Evolutionary conservation across 1,284 basidiomycete species (phyloP).

Genomic region (Cryptococcus sp.): DNA sequence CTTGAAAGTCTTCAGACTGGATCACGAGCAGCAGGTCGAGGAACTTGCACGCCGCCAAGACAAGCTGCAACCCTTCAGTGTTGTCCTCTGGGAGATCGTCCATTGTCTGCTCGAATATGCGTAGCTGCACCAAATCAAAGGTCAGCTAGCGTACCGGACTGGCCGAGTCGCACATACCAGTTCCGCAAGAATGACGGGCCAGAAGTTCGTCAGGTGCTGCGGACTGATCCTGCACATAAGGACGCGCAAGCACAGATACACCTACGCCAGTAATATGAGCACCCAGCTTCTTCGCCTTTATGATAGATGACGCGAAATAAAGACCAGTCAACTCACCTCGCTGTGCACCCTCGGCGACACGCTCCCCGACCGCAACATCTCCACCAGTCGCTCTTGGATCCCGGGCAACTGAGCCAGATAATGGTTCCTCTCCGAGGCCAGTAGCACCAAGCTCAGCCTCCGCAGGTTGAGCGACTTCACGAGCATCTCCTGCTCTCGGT

Average conservation of each 20-base stretch:
- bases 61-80: slow-evolving; percentile 74
- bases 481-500: slow-evolving; percentile 88
- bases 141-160: not conserved
- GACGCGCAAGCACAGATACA: slow-evolving; percentile 87
- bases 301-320: not conserved
- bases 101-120: slow-evolving; percentile 57
- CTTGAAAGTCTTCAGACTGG: slow-evolving; percentile 96
- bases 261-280: slow-evolving; percentile 29
- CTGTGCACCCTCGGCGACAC: slow-evolving; percentile 82
- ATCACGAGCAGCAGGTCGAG: slow-evolving; percentile 85
- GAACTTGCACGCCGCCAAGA: slow-evolving; percentile 89
- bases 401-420: slow-evolving; percentile 84
- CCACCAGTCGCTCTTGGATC: slow-evolving; percentile 95
- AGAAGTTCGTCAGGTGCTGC: slow-evolving; percentile 90
- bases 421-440: slow-evolving; percentile 81
- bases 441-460: slow-evolving; percentile 78
- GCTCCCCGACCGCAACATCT: slow-evolving; percentile 73
- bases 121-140: slow-evolving; percentile 47
- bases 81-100: slow-evolving; percentile 59
- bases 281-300: not conserved
- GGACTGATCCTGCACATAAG: slow-evolving; percentile 86
- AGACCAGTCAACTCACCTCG: slow-evolving; percentile 58
- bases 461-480: slow-evolving; percentile 84
- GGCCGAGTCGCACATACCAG: slow-evolving; percentile 47
- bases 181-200: slow-evolving; percentile 94